Base-by-base conservation (phyloP, 495 filamentous ascomycete genomes). In the Talaromyces liani region DNA sequence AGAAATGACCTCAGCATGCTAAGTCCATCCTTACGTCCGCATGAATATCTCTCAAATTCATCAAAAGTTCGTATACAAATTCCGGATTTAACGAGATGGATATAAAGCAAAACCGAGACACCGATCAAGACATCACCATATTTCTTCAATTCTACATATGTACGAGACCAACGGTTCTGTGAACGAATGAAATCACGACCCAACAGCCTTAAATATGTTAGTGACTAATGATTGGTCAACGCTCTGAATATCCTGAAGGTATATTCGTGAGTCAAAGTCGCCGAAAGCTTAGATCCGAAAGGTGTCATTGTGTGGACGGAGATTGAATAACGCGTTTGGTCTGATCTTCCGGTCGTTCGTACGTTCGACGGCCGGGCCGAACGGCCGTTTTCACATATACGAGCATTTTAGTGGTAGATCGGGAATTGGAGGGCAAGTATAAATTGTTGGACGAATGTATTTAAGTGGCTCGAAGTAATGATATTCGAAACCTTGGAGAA, bases 1-100 rank as follows among this genome's bases (percentile, higher is more conserved):
- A 29, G 6, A 16, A 57, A 31, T 22, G 25, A 16, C 22, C 9
- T 6, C 24, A 36, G 2, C 16, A 16, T 56, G 22, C 53, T 27
- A 56, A 56, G 4, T 56, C 53, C 20, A 27, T 54, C 20, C 7
- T 54, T 54, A 54, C 2, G 24, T 22, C 49, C 49, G 49, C 18
- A 24, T 54, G 4, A 24, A 25, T 22, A 10, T 54, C 18, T 22
- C 49, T 54, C 24, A 14, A 54, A 24, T 8, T 20, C 18, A 54
- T 7, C 18, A 22, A 54, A 24, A 57, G 0, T 12, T 24, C 54
- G 16, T 58, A 58, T 22, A 36, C 6, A 8, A 12, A 58, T 58
- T n/a, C 51, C 51, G 51, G 51, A 55, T 24, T 55, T 55, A 55
- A 55, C 51, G 51, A 55, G 24, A 10, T 20, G 51, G 56, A 58